Evolutionary conservation across 2,329 filamentous ascomycete genomes (phyloP), one percentile per base, ranked within the genome.

Genomic region (Arachnomyces sp.): DNA sequence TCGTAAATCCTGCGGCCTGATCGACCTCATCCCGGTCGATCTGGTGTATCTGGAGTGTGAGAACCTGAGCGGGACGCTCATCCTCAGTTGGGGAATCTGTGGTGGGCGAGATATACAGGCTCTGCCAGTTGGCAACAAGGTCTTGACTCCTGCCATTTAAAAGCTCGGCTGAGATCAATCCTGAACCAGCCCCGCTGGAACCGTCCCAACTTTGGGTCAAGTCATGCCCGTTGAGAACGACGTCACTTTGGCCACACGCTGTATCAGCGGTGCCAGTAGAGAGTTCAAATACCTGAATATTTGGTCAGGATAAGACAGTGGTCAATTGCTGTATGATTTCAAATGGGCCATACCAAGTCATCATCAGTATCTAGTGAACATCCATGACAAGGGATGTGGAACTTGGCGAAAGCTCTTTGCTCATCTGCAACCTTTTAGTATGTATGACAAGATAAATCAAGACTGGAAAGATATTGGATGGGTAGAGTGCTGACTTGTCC

Each of bases 1-100:
- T 46, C 2, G 57, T 54, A 42, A 60, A 60, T n/a, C 58, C 58
- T n/a, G 54, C 50, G n/a, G 42, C 34, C n/a, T 46, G 42, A 31
- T 52, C 45, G 30, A 46, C 42, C 18, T 35, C 37, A 28, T 38
- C 40, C 15, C 49, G 39, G 31, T 44, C 49, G 17, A 39, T 40
- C 16, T 49, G 46, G 31, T 53, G 40, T 15, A 58, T 50, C 3
- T 48, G 49, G 37, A 60, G 45, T 11, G 53, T 53, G 30, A 60
- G 45, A 15, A 59, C 46, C 31, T 55, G 55, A 25, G 50, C 53
- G 38, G 53, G 45, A 33, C 46, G 45, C 20, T 44, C 36, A 20
- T 41, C 37, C 20, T 25, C 5, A 25, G 20, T 5, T 11, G 40
- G 31, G 11, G 44, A 47, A 28, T 39, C 44, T 13, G 47, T 16